Percentiles rank a stretch among this genome's conserved stretches.
Evolutionary conservation across 208 protist species (phyloP).

Genomic region (Acanthamoeba lenticulata): DNA sequence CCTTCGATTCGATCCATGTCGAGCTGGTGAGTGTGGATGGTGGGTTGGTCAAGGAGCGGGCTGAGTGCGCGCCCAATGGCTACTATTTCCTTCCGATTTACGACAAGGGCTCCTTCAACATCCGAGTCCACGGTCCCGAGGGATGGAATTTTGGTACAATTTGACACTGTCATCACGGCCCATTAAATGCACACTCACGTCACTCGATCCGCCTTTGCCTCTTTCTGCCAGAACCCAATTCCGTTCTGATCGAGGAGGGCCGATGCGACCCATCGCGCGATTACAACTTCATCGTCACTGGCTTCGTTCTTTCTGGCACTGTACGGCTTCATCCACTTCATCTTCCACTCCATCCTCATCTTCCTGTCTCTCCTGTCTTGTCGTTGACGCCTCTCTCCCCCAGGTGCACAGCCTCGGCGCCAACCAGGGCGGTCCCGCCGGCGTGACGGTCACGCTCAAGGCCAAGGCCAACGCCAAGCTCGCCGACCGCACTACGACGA

Average conservation of each 20-base stretch:
- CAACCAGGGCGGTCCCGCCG: not conserved
- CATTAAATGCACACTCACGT: not conserved
- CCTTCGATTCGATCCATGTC: not conserved
- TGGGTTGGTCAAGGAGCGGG: conserved; percentile 88
- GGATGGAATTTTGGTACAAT: conserved; percentile 73
- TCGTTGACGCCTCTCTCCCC: too few relatives aligned
- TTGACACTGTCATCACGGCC: not conserved
- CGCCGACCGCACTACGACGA: not conserved
- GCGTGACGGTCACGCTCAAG: conserved; percentile 27
- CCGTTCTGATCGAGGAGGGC: conserved; percentile 36
- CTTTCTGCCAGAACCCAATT: conserved; percentile 51
- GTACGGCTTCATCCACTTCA: conserved; percentile 19
- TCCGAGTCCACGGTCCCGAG: conserved; percentile 58
- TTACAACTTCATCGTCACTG: conserved; percentile 71
- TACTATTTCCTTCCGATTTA: conserved; percentile 77
- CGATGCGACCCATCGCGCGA: conserved; percentile 23
- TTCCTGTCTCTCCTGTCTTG: not conserved
- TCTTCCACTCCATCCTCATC: not conserved
- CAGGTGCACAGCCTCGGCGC: conserved; percentile 20
- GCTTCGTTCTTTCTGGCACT: conserved; percentile 70
- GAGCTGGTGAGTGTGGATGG: conserved; percentile 89
- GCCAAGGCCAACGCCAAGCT: conserved; percentile 36
- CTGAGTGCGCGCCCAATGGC: conserved; percentile 74
- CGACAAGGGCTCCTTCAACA: conserved; percentile 69
- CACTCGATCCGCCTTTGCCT: not conserved